Evolutionary conservation across 2,329 filamentous ascomycete species (phyloP), one percentile per base, ranked within the genome.

Genomic region (Fusarium sp.): DNA sequence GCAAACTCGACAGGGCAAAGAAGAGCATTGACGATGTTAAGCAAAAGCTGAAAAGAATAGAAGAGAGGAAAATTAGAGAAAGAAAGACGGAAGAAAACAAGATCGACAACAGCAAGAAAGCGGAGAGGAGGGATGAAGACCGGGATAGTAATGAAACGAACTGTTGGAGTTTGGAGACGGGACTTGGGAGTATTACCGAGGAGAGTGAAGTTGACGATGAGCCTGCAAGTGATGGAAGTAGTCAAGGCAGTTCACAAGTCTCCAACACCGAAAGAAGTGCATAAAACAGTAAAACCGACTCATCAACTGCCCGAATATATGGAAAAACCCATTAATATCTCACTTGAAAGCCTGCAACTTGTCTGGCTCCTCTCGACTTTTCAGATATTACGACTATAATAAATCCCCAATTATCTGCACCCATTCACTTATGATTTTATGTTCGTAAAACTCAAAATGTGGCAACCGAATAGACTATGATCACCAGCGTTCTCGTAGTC

Each of bases 1-100:
- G 32, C 8, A 77, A 74, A 62, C 32, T 78, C 36, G 35, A 12
- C 8, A 63, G 59, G 30, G 61, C 63, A 28, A 70, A 62, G 65
- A 66, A n/a, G 17, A 68, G 66, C 39, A 70, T 80, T 14, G 67
- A 55, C 36, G 50, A 59, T 42, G 47, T 53, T 6, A 32, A 44
- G 41, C 30, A 22, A 32, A 59, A 48, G 24, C 32, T 72, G 22
- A 55, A 61, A 38, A 39, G 38, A 7, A 63, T 64, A 22, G 61
- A 69, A 57, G 47, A 57, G 30, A 41, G 44, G 59, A 51, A 39
- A 22, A 62, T 18, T 24, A n/a, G 32, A 9, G 20, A 39, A 18
- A 28, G 17, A 48, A 18, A 39, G 26, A 47, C 32, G 26, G 41
- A 53, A 28, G 22, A 18, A 36, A 36, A 36, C 28, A 38, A 32